phyloP scores from a whole-genome alignment of 176 grass and related monocot species.

The Oryza longistaminata region DNA sequence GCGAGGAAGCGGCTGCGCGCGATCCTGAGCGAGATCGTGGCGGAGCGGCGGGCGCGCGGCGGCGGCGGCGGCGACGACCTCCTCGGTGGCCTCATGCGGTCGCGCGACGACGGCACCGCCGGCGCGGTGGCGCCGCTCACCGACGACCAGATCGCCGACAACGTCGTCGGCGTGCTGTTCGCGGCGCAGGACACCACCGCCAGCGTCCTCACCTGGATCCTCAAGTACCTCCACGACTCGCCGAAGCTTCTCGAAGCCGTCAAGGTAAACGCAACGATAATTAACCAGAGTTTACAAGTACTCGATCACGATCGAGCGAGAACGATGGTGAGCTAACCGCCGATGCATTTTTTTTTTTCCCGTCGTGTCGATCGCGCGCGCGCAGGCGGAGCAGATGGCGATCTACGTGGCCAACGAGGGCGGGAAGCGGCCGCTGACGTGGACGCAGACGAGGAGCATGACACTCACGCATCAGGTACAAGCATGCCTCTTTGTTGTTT shows the following conservation, averaged over 20 bases:
- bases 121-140: constrained; percentile 40
- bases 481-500: not conserved
- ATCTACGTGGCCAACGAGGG: constrained; percentile 33
- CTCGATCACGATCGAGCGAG: not conserved
- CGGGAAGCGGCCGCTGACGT: constrained; percentile 54
- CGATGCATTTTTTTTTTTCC: not conserved
- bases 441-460: constrained; percentile 64
- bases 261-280: constrained; percentile 27
- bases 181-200: constrained; percentile 75
- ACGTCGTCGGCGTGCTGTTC: constrained; percentile 64
- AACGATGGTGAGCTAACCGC: not conserved
- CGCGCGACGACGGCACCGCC: constrained; percentile 32
- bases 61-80: constrained; percentile 7
- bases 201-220: constrained; percentile 68
- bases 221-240: constrained; percentile 58
- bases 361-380: constrained; percentile 34
- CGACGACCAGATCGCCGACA: constrained; percentile 62
- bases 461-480: constrained; percentile 48
- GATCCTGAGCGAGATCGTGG: constrained; percentile 37
- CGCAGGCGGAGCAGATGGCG: constrained; percentile 61
- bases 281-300: too few relatives aligned
- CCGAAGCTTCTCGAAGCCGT: constrained; percentile 63
- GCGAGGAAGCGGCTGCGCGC: constrained; percentile 42
- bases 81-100: constrained; percentile 42
- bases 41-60: not conserved